Conservation (phyloP, 2,329 filamentous ascomycete genomes). For the Xylariomycetidae sp. region DNA sequence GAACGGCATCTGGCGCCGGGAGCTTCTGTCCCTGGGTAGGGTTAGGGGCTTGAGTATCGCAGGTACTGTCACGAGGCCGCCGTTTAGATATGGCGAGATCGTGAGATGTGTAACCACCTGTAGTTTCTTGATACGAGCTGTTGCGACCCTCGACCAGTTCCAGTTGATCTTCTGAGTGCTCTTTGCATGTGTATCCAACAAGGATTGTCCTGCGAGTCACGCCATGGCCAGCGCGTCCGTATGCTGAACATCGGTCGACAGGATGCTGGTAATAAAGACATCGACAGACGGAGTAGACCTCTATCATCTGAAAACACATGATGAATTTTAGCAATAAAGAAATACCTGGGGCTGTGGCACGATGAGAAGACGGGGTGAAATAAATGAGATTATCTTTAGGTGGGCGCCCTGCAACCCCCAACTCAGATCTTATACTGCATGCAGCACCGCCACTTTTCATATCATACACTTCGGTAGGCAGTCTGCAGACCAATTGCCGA, state of each 20-base stretch:
- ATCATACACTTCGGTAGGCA: too few relatives aligned
- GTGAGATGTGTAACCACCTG: too few relatives aligned
- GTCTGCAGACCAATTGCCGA: too few relatives aligned
- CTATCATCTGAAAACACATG: neutral
- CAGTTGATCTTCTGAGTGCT: neutral
- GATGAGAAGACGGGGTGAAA: too few relatives aligned
- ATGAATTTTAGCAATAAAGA: too few relatives aligned
- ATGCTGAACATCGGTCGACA: neutral
- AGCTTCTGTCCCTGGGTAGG: neutral
- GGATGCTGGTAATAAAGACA: neutral
- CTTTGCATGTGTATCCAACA: neutral
- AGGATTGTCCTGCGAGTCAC: neutral
- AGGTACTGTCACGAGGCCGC: neutral
- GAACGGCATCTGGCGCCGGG: neutral
- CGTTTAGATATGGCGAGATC: neutral
- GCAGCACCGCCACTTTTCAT: too few relatives aligned
- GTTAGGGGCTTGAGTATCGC: neutral
- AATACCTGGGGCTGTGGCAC: too few relatives aligned
- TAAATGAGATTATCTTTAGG: too few relatives aligned
- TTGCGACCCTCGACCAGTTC: too few relatives aligned
- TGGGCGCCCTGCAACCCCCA: too few relatives aligned
- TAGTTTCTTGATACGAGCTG: neutral
- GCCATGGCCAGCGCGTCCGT: neutral
- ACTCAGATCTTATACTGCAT: too few relatives aligned
- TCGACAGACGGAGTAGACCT: neutral